Conservation (phyloP, 768 basidiomycete species). For the Butyriboletus loyo region DNA sequence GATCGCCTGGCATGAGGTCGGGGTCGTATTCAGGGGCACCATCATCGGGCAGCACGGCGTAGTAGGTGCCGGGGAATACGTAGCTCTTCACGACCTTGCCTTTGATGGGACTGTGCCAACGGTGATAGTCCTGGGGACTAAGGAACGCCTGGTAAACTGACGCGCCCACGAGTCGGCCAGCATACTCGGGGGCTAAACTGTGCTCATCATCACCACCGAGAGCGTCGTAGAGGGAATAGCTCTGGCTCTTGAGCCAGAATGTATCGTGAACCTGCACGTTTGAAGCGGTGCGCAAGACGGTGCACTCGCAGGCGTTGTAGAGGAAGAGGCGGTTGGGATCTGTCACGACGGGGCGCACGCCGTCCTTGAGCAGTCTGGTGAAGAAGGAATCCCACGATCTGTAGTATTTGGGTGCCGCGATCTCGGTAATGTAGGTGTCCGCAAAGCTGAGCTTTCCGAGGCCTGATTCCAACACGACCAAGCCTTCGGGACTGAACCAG, state of each 20-base stretch:
- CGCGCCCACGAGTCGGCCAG: slow-evolving; percentile 33
- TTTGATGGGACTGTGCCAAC: background rate
- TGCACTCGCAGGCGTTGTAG: slow-evolving; percentile 44
- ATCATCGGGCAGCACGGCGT: slow-evolving; percentile 11
- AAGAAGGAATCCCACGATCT: background rate
- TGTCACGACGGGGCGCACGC: background rate
- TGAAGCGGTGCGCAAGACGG: slow-evolving; percentile 32
- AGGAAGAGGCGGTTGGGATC: background rate
- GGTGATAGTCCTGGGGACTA: background rate
- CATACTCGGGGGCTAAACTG: background rate
- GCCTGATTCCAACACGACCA: background rate
- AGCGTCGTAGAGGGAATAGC: slow-evolving; percentile 56
- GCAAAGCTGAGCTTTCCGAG: background rate
- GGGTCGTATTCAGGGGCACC: background rate
- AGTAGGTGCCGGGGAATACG: slow-evolving; percentile 6
- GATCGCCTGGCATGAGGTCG: slow-evolving; percentile 3
- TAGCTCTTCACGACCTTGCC: background rate
- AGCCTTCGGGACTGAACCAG: background rate
- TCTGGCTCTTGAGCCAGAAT: slow-evolving; percentile 60
- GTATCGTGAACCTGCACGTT: slow-evolving; percentile 41
- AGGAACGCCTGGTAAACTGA: slow-evolving; percentile 52
- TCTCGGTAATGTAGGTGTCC: background rate
- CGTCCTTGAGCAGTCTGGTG: background rate
- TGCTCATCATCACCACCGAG: slow-evolving; percentile 26
- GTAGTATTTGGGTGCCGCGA: background rate